These are phyloP conservation scores for Podila epigama DNA, from an alignment of 192 early-diverging fungal genomes.

Conservation along the genomic window DNA sequence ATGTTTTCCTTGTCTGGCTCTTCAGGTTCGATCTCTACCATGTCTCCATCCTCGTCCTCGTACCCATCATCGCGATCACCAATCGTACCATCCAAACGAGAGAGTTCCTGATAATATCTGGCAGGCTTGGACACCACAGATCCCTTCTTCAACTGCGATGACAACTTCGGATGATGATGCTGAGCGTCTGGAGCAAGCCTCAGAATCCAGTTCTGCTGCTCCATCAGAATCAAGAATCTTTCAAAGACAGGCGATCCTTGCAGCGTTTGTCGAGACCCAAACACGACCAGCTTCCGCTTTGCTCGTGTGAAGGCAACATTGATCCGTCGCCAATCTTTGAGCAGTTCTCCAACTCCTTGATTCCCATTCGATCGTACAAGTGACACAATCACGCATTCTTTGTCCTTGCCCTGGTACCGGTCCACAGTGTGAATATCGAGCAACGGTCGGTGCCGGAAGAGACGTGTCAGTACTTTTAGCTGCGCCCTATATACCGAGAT, in stretches of 20 bases:
- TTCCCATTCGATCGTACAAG: conserved; percentile 83
- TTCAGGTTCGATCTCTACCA: background rate
- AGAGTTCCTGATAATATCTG: no score
- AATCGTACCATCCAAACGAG: no score
- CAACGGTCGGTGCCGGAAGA: conserved; percentile 33
- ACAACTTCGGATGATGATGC: conserved; percentile 15
- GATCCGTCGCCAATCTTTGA: conserved; percentile 90
- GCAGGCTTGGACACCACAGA: no score
- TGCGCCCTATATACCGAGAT: conserved; percentile 89
- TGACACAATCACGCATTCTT: conserved; percentile 89
- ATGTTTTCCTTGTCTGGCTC: conserved; percentile 22
- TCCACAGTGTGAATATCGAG: conserved; percentile 91
- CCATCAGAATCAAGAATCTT: conserved; percentile 58
- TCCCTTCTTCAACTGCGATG: background rate
- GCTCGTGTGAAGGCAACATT: conserved; percentile 96
- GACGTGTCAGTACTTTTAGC: conserved; percentile 59
- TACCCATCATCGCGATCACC: no score
- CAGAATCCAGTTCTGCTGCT: conserved; percentile 34
- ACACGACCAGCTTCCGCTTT: conserved; percentile 84
- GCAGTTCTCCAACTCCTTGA: conserved; percentile 80
- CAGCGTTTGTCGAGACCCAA: conserved; percentile 84
- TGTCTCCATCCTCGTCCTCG: background rate
- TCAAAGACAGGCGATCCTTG: conserved; percentile 61
- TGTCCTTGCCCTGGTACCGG: conserved; percentile 94
- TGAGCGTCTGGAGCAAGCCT: conserved; percentile 8